phyloP scores from a whole-genome alignment of 768 basidiomycete genomes.

The Antrodiella citrinella region DNA sequence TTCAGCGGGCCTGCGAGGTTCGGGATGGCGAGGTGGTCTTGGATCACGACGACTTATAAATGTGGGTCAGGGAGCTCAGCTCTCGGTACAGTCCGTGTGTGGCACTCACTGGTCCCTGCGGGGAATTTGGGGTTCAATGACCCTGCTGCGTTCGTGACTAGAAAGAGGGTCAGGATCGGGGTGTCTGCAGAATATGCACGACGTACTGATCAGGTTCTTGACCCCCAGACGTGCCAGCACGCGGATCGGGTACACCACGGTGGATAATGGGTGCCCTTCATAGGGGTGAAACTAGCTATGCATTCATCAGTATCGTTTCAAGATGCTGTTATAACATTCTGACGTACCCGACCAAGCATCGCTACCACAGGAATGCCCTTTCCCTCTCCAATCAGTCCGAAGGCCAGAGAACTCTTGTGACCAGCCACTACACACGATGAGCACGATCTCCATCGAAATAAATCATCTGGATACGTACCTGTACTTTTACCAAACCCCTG shows the following conservation, averaged over 20 bases:
- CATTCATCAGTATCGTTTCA: not conserved
- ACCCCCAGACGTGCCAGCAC: constrained; percentile 74
- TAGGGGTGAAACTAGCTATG: constrained; percentile 68
- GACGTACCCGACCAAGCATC: constrained; percentile 79
- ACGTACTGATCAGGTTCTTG: constrained; percentile 65
- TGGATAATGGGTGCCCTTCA: constrained; percentile 67
- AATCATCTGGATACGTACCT: constrained; percentile 35
- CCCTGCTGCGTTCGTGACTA: constrained; percentile 88
- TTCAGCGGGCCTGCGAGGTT: constrained; percentile 68
- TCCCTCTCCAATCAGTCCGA: constrained; percentile 62
- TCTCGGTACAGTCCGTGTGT: not conserved
- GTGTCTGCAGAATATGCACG: not conserved
- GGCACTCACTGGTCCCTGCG: constrained; percentile 69
- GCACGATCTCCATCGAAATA: not conserved
- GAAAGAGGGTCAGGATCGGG: not conserved
- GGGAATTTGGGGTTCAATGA: constrained; percentile 64
- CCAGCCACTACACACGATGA: constrained; percentile 49
- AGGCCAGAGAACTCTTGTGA: constrained; percentile 73
- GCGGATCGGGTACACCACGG: constrained; percentile 72
- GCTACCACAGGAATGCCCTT: constrained; percentile 75
- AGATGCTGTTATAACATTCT: not conserved
- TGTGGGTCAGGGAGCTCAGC: not conserved
- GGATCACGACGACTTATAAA: constrained; percentile 67
- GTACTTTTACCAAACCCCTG: constrained; percentile 74
- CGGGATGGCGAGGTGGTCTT: constrained; percentile 79